Evolutionary conservation across 2,329 filamentous ascomycete species (phyloP).

Genomic region (Mycosphaerella sp.): DNA sequence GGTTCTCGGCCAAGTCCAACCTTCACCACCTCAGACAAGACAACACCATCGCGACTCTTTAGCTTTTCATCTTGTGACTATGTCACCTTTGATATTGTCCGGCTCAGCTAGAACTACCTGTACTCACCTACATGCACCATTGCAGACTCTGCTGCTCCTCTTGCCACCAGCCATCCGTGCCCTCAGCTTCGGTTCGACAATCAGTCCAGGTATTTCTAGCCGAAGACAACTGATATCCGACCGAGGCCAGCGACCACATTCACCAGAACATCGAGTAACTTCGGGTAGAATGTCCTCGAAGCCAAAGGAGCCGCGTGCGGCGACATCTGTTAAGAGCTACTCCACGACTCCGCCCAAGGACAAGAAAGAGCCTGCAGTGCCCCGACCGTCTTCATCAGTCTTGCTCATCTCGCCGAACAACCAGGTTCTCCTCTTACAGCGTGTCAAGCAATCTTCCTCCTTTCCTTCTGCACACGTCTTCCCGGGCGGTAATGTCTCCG

Average conservation of each 20-base stretch:
- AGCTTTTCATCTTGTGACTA: neutral
- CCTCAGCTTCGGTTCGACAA: neutral
- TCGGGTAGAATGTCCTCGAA: constrained; percentile 1
- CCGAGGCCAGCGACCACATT: constrained; percentile 2
- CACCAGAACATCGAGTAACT: constrained; percentile 1
- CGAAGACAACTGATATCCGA: neutral
- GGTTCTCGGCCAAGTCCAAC: neutral
- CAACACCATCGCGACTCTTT: neutral
- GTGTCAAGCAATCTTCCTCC: constrained; percentile 72
- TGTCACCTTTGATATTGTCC: constrained; percentile 3
- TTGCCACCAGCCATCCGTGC: neutral
- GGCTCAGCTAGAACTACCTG: neutral
- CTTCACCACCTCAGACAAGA: neutral
- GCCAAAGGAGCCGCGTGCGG: constrained; percentile 11
- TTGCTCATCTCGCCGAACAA: constrained; percentile 80
- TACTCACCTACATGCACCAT: neutral
- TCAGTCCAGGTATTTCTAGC: neutral
- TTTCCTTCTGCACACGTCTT: constrained; percentile 95
- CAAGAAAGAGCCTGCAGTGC: constrained; percentile 40
- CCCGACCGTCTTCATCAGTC: constrained; percentile 65
- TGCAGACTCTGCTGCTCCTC: neutral
- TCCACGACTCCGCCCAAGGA: constrained; percentile 15
- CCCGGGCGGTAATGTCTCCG: constrained; percentile 77
- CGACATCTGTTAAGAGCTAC: constrained; percentile 11
- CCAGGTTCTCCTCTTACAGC: constrained; percentile 79